These are phyloP conservation scores for Suhomyces yuchorum DNA, from an alignment of 1,139 yeast species.

Conservation along the genomic window DNA sequence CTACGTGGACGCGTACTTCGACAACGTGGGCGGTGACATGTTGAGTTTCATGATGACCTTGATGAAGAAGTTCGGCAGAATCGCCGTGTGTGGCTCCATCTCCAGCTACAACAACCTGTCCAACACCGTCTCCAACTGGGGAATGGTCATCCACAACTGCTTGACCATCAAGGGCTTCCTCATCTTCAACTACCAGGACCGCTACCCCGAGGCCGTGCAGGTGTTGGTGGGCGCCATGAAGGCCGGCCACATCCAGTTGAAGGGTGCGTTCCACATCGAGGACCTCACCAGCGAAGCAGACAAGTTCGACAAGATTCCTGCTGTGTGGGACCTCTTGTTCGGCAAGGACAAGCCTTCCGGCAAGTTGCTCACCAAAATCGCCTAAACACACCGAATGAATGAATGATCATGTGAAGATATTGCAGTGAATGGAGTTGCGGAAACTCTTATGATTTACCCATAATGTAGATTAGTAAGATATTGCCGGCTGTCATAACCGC, in stretches of 20 bases:
- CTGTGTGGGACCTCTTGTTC: conserved; percentile 33
- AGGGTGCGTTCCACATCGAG: conserved; percentile 26
- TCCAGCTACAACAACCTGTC: conserved; percentile 37
- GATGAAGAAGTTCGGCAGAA: conserved; percentile 25
- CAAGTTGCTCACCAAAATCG: conserved; percentile 38
- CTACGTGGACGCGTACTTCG: conserved; percentile 47
- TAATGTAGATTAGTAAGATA: too few relatives aligned
- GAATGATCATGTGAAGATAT: too few relatives aligned
- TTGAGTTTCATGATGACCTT: conserved; percentile 22
- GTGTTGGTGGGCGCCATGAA: conserved; percentile 37
- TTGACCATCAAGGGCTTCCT: conserved; percentile 53
- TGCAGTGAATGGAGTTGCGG: too few relatives aligned
- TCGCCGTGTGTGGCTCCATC: conserved; percentile 34
- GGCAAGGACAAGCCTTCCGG: conserved; percentile 36
- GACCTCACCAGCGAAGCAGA: conserved; percentile 28
- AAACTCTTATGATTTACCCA: too few relatives aligned
- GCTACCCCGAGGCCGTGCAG: conserved; percentile 39
- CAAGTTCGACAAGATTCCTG: conserved; percentile 31
- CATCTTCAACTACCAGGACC: conserved; percentile 37
- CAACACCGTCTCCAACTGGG: conserved; percentile 41
- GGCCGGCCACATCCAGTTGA: conserved; percentile 43
- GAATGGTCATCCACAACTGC: conserved; percentile 48
- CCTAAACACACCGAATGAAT: conserved; percentile 8
- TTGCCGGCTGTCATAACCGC: too few relatives aligned
- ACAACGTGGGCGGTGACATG: conserved; percentile 28